Conservation (phyloP, 108 stramenopile genomes). For the Cyclostephanos invisitatus region DNA sequence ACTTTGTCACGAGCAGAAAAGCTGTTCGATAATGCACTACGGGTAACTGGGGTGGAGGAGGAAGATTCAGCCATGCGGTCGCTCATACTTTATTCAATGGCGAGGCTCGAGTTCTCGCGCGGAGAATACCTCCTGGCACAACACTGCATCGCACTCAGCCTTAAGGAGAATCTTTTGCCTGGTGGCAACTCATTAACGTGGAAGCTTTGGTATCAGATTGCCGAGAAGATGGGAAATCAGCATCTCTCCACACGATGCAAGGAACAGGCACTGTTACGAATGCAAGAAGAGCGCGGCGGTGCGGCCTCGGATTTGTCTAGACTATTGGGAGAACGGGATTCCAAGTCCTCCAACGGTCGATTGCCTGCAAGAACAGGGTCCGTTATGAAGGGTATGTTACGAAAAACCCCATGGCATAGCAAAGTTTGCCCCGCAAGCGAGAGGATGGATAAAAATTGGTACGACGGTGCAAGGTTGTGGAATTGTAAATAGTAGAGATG, state of each 20-base stretch:
- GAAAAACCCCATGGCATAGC: slow-evolving; percentile 46
- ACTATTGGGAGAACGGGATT: slow-evolving; percentile 26
- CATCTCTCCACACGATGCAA: slow-evolving; percentile 52
- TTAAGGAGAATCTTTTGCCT: slow-evolving; percentile 68
- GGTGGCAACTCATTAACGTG: slow-evolving; percentile 61
- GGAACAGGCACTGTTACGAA: slow-evolving; percentile 39
- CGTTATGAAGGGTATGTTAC: slow-evolving; percentile 48
- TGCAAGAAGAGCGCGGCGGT: slow-evolving; percentile 43
- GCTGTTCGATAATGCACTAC: slow-evolving; percentile 75
- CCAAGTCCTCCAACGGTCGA: slow-evolving; percentile 10
- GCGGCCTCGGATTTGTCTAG: slow-evolving; percentile 38
- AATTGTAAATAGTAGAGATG: slow-evolving; percentile 23
- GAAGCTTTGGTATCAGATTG: slow-evolving; percentile 74
- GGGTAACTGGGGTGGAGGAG: slow-evolving; percentile 50
- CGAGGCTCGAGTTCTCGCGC: slow-evolving; percentile 53
- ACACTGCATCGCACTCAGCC: slow-evolving; percentile 69
- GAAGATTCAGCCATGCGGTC: slow-evolving; percentile 53
- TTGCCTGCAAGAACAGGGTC: slow-evolving; percentile 34
- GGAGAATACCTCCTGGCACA: slow-evolving; percentile 69
- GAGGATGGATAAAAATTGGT: slow-evolving; percentile 38
- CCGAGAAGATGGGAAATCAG: slow-evolving; percentile 58
- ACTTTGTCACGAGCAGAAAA: slow-evolving; percentile 54
- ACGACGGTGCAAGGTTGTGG: slow-evolving; percentile 39
- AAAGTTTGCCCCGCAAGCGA: slow-evolving; percentile 30
- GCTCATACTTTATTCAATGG: slow-evolving; percentile 67